phyloP scores from a whole-genome alignment of 192 early-diverging fungal genomes.

The Coemansia umbellata region DNA sequence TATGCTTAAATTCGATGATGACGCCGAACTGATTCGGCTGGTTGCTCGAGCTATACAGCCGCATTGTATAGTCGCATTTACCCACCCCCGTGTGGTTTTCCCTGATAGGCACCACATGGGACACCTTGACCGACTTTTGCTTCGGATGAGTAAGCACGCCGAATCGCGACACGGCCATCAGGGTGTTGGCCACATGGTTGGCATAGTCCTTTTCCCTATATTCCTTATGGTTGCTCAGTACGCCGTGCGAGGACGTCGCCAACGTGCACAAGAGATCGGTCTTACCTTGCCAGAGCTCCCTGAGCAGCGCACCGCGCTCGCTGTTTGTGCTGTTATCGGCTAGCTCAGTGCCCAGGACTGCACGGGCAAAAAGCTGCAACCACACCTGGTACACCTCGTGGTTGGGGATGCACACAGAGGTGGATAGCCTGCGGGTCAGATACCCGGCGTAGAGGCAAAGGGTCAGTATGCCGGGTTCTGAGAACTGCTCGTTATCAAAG shows the following conservation, averaged over 20 bases:
- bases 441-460: constrained; percentile 25
- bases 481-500: constrained; percentile 19
- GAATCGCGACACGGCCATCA: constrained; percentile 24
- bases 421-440: constrained; percentile 6
- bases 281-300: constrained; percentile 19
- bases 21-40: constrained; percentile 13
- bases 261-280: constrained; percentile 15
- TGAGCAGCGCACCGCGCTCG: constrained; percentile 15
- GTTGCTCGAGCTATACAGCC: constrained; percentile 8
- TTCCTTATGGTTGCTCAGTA: constrained; percentile 38
- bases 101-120: constrained; percentile 8
- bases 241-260: constrained; percentile 24
- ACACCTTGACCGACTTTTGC: constrained; percentile 15
- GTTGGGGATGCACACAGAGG: constrained; percentile 30
- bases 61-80: constrained; percentile 22
- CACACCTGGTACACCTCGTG: constrained; percentile 24
- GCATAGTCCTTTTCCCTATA: constrained; percentile 33
- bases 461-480: constrained; percentile 15
- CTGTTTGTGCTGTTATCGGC: constrained; percentile 21
- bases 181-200: constrained; percentile 34
- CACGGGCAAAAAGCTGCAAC: constrained; percentile 19
- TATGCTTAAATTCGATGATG: constrained; percentile 11
- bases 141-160: constrained; percentile 32
- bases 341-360: constrained; percentile 18
- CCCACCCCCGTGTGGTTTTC: constrained; percentile 13